Base-by-base conservation (phyloP, 257 asterid genomes). In the Solanum habrochaites region DNA sequence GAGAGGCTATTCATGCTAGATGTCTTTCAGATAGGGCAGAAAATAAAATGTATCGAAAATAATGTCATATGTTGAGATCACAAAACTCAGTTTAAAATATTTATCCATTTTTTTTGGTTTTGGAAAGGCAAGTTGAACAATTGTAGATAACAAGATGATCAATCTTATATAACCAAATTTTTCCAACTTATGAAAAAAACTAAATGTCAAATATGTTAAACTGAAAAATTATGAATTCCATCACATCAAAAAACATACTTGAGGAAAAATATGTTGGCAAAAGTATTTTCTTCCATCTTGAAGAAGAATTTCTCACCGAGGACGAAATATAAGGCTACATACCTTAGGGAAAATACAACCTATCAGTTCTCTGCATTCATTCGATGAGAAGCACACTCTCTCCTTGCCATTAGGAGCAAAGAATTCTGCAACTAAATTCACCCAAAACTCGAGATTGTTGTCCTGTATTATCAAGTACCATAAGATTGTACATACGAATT, bases 371-470 rank as follows among this genome's bases (percentile, higher is more conserved):
- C 25, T 40, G 10, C 35, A 45, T 85, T 49, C 73, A 81, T 87
- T 89, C 42, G 25, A 37, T 9, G 93, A 88, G 35, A 88, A 52
- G 49, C 93, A 91, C 86, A 83, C 75, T 43, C 89, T 88, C 73
- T 74, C 88, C 88, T 71, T 89, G 18, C 90, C 90, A 88, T 83
- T 37, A 23, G 90, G 90, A 35, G 90, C 91, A 85, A 88, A 91
- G 56, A 81, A 91, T 71, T 91, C 90, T 1, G 88, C 85, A 23
- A 87, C 85, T 23, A 89, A 78, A 42, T 83, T 88, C 77, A 84
- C 71, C 93, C 93, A 91, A 74, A 87, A 91, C 58, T 83, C 85
- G 21, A 91, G 83, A 74, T 88, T 85, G 31, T 88, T 91, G 85
- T 87, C 89, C 93, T 91, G 89, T 32, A 84, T 78, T 43, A 14